Conservation (phyloP, 2,329 filamentous ascomycete genomes). For the Arthrobotrys musiformis region DNA sequence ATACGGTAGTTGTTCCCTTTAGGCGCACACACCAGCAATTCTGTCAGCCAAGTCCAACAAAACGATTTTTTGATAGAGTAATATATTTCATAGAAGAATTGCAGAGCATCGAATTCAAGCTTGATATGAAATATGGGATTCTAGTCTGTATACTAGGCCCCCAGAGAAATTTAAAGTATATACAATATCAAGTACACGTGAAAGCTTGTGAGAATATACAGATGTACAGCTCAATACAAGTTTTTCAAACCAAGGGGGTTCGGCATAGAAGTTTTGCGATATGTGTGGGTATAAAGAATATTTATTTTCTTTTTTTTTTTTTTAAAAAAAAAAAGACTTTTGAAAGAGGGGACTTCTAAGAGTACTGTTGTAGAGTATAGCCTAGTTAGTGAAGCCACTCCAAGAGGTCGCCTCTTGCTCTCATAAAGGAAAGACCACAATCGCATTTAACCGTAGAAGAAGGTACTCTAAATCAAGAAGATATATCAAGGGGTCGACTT, state of each 20-base stretch:
- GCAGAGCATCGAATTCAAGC: neutral
- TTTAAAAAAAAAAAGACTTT: constrained; percentile 17
- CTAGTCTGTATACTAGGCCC: neutral
- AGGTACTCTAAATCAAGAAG: neutral
- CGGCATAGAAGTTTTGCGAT: too few species aligned
- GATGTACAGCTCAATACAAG: neutral
- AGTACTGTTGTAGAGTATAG: constrained; percentile 1
- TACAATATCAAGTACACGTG: neutral
- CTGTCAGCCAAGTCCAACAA: constrained; percentile 7
- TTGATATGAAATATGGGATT: neutral
- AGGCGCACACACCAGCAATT: neutral
- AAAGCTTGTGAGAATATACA: neutral
- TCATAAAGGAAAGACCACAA: neutral
- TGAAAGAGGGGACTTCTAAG: neutral
- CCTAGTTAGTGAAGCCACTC: neutral
- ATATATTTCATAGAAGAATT: neutral
- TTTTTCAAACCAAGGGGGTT: neutral
- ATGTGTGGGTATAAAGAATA: too few species aligned
- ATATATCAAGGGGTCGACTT: neutral
- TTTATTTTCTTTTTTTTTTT: too few species aligned
- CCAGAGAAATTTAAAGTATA: neutral
- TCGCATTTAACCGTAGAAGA: neutral
- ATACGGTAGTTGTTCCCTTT: constrained; percentile 26
- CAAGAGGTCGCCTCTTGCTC: neutral
- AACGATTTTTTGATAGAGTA: too few species aligned